Conservation (phyloP, 768 basidiomycete genomes). For the Lactarius vividus region DNA sequence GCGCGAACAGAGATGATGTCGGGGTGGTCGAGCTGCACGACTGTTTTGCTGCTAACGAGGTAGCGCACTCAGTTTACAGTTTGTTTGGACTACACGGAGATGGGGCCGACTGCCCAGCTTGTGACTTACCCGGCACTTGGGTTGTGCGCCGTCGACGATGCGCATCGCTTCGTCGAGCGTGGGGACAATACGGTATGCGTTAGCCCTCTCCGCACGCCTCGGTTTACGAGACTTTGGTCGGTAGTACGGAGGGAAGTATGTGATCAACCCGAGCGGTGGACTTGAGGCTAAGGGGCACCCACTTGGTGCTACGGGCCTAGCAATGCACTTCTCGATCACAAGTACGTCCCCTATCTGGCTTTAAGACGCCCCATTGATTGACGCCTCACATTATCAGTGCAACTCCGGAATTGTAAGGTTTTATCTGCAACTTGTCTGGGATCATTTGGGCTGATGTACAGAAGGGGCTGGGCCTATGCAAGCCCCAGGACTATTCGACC, state of each 20-base stretch:
- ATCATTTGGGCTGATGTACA: not conserved
- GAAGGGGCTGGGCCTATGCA: conserved; percentile 85
- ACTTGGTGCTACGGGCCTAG: conserved; percentile 76
- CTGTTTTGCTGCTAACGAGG: conserved; percentile 83
- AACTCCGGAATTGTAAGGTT: conserved; percentile 61
- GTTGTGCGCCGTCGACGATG: conserved; percentile 61
- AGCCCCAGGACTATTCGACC: conserved; percentile 65
- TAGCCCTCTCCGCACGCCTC: not conserved
- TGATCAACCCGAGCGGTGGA: conserved; percentile 82
- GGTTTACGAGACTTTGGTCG: not conserved
- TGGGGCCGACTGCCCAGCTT: conserved; percentile 44
- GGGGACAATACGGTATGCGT: conserved; percentile 72
- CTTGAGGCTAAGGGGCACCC: conserved; percentile 88
- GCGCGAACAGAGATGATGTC: conserved; percentile 65
- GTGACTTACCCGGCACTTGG: conserved; percentile 81
- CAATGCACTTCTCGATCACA: conserved; percentile 85
- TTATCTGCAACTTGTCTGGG: not conserved
- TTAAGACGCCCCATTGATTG: too few species aligned
- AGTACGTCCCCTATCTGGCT: conserved; percentile 43
- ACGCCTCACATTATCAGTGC: conserved; percentile 45
- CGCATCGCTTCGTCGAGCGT: conserved; percentile 68
- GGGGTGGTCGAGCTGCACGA: conserved; percentile 87
- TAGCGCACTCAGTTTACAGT: conserved; percentile 31
- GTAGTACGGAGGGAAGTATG: conserved; percentile 81
- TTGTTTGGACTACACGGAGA: not conserved